These are phyloP conservation scores for Edaphochlamys debaryana DNA, from an alignment of 139 green algal species.

Conservation along the genomic window DNA sequence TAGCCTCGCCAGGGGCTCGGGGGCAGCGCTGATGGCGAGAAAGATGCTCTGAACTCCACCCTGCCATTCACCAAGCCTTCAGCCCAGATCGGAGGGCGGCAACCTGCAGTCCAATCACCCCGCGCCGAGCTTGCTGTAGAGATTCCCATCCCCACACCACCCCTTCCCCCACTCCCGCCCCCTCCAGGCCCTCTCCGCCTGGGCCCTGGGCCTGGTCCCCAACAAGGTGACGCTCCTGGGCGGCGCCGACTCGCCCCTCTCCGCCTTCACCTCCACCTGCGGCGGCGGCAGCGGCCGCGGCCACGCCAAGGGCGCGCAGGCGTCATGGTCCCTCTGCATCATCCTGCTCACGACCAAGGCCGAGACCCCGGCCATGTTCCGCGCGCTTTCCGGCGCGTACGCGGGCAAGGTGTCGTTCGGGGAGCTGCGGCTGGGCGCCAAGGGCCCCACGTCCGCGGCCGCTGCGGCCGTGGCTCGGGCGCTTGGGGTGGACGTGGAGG, in stretches of 20 bases:
- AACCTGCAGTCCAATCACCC: too few relatives aligned
- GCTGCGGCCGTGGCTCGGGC: neutral
- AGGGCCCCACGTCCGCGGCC: neutral
- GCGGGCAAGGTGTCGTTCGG: conserved; percentile 25
- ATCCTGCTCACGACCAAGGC: conserved; percentile 81
- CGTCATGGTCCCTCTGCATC: conserved; percentile 72
- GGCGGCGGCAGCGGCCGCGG: neutral
- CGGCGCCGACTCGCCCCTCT: conserved; percentile 29
- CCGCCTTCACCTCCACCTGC: conserved; percentile 48
- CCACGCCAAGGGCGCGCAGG: conserved; percentile 1
- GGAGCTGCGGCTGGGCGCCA: conserved; percentile 1
- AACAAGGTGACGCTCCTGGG: conserved; percentile 54
- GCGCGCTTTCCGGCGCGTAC: conserved; percentile 53
- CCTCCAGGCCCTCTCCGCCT: too few relatives aligned
- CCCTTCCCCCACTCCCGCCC: too few relatives aligned
- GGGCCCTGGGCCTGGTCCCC: conserved; percentile 74
- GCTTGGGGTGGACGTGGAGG: conserved; percentile 16
- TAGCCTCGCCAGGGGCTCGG: too few relatives aligned
- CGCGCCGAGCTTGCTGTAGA: too few relatives aligned
- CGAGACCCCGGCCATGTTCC: conserved; percentile 64
- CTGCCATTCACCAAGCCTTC: too few relatives aligned
- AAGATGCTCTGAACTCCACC: too few relatives aligned
- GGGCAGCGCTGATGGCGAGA: too few relatives aligned
- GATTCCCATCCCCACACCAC: too few relatives aligned
- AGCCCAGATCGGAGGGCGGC: too few relatives aligned